These are phyloP conservation scores for Petrea volubilis DNA, from an alignment of 257 asterid genomes.

Conservation along the genomic window DNA sequence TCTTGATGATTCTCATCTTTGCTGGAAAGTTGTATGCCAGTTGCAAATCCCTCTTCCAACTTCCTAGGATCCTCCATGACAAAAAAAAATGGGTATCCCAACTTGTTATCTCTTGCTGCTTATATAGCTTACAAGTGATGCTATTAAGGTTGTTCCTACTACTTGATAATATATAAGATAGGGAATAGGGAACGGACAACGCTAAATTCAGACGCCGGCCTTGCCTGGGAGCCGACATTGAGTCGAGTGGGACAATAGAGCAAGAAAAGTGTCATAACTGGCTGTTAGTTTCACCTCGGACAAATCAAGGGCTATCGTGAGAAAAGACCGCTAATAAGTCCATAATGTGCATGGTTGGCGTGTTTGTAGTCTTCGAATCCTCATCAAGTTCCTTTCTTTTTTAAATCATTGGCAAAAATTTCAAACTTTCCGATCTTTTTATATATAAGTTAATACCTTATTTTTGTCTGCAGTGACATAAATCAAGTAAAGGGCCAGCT, in stretches of 20 bases:
- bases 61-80: constrained; percentile 36
- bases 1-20: constrained; percentile 20
- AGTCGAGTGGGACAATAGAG: not conserved
- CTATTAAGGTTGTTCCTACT: not conserved
- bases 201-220: constrained; percentile 30
- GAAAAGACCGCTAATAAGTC: not conserved
- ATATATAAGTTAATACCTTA: not conserved
- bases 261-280: not conserved
- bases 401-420: not conserved
- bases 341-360: not conserved
- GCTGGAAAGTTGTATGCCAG: not conserved
- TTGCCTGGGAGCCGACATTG: constrained; percentile 24
- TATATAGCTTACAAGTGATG: not conserved
- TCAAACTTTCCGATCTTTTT: not conserved
- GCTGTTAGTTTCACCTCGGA: constrained; percentile 10
- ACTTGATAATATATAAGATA: constrained; percentile 17
- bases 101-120: not conserved
- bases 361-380: not conserved
- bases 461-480: constrained; percentile 16
- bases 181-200: constrained; percentile 15
- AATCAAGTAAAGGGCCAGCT: constrained; percentile 3
- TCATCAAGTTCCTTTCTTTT: not conserved
- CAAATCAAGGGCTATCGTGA: constrained; percentile 17
- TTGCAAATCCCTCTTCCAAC: constrained; percentile 44
- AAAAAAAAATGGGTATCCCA: not conserved